Percentiles rank a stretch among this genome's conserved stretches.
phyloP scores from a whole-genome alignment of 1,284 basidiomycete species.

The Marasmius sp. region DNA sequence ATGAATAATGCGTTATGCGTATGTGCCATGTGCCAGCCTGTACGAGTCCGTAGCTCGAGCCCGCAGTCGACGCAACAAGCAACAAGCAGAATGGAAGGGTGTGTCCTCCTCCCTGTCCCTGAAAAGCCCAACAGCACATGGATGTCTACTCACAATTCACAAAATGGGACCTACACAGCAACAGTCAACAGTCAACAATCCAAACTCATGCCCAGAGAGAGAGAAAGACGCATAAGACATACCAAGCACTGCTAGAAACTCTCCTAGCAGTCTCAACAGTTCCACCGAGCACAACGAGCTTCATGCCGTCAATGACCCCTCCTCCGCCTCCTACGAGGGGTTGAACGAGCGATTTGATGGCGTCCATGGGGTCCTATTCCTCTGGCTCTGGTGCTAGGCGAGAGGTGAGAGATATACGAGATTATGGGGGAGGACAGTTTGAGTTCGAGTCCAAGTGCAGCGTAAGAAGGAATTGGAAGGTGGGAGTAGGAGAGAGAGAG shows the following conservation, averaged over 20 bases:
- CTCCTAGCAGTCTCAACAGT: conserved; percentile 82
- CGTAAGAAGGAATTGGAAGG: neutral
- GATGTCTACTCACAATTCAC: conserved; percentile 66
- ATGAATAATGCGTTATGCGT: too few species aligned
- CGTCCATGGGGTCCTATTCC: conserved; percentile 54
- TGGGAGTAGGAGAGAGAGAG: neutral
- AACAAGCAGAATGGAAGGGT: neutral
- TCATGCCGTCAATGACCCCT: conserved; percentile 80
- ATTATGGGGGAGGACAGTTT: neutral
- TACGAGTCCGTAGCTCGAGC: too few species aligned
- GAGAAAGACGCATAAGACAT: conserved; percentile 20
- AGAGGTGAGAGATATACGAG: neutral
- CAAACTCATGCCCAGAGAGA: neutral
- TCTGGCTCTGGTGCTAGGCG: conserved; percentile 1
- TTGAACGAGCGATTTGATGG: conserved; percentile 76
- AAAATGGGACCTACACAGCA: conserved; percentile 64
- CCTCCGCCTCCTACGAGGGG: conserved; percentile 75
- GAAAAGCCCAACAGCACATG: too few species aligned
- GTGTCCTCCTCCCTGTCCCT: too few species aligned
- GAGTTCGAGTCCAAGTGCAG: neutral
- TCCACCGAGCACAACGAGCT: conserved; percentile 81
- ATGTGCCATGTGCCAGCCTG: too few species aligned
- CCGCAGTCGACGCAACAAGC: neutral
- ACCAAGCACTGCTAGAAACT: conserved; percentile 80
- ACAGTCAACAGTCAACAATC: conserved; percentile 11